phyloP scores from a whole-genome alignment of 2,329 filamentous ascomycete genomes.

The Cercospora janseana region DNA sequence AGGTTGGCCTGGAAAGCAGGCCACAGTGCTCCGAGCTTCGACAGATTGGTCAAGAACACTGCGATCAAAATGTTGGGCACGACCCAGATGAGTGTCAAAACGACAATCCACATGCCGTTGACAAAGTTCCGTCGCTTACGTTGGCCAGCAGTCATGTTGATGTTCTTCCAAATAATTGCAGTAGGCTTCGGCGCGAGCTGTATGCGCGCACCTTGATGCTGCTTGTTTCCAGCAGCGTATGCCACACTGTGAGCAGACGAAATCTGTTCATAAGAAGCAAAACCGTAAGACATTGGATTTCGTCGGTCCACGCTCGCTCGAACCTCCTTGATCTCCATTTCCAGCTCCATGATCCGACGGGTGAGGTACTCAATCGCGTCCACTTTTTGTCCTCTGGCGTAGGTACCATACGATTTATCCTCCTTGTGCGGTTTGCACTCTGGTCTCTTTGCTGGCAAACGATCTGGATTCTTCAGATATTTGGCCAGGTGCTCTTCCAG shows the following conservation, averaged over 20 bases:
- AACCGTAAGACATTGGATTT: slow-evolving; percentile 86
- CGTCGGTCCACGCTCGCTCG: slow-evolving; percentile 79
- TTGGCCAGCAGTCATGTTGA: slow-evolving; percentile 67
- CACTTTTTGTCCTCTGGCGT: slow-evolving; percentile 69
- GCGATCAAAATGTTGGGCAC: slow-evolving; percentile 92
- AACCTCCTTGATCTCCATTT: slow-evolving; percentile 79
- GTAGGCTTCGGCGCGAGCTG: slow-evolving; percentile 78
- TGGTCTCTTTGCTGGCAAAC: slow-evolving; percentile 73
- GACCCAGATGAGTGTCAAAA: slow-evolving; percentile 83
- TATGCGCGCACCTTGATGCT: slow-evolving; percentile 73
- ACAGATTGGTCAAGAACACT: slow-evolving; percentile 84
- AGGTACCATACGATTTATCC: slow-evolving; percentile 58
- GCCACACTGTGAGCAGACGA: slow-evolving; percentile 84
- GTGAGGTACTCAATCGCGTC: slow-evolving; percentile 95
- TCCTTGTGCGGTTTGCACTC: slow-evolving; percentile 77
- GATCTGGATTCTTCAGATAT: slow-evolving; percentile 83
- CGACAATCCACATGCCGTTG: slow-evolving; percentile 78
- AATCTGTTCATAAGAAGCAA: slow-evolving; percentile 89
- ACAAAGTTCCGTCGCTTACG: slow-evolving; percentile 71
- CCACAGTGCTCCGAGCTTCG: slow-evolving; percentile 80
- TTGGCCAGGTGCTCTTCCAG: slow-evolving; percentile 82
- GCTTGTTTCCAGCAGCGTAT: slow-evolving; percentile 75
- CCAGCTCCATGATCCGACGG: slow-evolving; percentile 76
- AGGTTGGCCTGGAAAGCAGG: slow-evolving; percentile 66
- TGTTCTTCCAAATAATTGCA: slow-evolving; percentile 95